Conservation (phyloP, 106 monocot species). For the Cymbidium sinense region DNA sequence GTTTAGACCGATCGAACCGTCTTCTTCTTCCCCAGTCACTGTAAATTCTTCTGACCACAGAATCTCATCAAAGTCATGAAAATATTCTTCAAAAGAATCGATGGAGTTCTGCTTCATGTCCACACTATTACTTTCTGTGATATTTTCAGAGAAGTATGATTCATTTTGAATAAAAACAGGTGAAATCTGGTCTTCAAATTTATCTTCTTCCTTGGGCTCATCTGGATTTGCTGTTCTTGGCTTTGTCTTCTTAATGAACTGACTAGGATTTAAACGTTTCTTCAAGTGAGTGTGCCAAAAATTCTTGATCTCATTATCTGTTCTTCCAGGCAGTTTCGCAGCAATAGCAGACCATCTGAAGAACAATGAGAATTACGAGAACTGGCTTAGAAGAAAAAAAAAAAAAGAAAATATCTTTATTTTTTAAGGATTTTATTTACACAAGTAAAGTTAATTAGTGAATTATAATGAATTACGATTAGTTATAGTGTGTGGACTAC, state of each 20-base stretch:
- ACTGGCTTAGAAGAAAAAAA: too few species aligned
- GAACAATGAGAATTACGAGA: too few species aligned
- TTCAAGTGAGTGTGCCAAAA: background rate
- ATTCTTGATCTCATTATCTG: slow-evolving; percentile 8
- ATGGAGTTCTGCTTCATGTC: background rate
- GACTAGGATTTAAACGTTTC: background rate
- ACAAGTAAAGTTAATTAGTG: too few species aligned
- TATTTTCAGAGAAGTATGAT: background rate
- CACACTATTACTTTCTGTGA: background rate
- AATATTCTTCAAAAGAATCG: background rate
- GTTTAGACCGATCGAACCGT: background rate
- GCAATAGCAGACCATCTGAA: slow-evolving; percentile 1
- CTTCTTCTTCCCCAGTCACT: background rate
- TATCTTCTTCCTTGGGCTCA: background rate
- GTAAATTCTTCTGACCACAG: background rate
- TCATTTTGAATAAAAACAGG: background rate
- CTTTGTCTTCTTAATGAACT: background rate
- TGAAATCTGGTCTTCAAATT: background rate
- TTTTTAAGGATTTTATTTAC: too few species aligned
- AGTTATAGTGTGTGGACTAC: too few species aligned
- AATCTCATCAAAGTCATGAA: background rate
- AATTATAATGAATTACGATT: too few species aligned
- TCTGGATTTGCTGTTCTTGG: background rate
- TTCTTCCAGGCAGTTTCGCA: slow-evolving; percentile 3
- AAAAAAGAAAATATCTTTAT: too few species aligned